Percentiles rank a stretch among this genome's conserved stretches.
Conservation (phyloP, 2,329 filamentous ascomycete species). For the Xylaria sp. region DNA sequence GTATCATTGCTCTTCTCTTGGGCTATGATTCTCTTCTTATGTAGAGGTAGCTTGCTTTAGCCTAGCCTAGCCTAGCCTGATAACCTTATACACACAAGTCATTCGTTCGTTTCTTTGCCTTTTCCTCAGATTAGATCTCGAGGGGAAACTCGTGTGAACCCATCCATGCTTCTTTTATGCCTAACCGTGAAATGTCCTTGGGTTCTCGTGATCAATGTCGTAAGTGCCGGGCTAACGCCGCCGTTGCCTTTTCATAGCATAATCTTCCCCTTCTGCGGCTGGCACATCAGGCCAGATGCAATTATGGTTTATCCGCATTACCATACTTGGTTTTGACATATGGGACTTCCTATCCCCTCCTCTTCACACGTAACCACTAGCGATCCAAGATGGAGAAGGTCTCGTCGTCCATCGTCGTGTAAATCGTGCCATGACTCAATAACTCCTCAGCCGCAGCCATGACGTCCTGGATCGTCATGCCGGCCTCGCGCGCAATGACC, state of each 20-base stretch:
- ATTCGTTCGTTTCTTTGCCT: constrained; percentile 17
- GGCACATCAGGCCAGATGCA: not conserved
- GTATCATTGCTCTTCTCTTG: constrained; percentile 14
- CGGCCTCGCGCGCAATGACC: constrained; percentile 73
- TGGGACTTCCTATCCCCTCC: not conserved
- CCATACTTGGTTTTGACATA: not conserved
- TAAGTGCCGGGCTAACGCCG: constrained; percentile 30
- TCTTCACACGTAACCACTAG: constrained; percentile 21
- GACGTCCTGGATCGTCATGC: constrained; percentile 76
- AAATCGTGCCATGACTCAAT: constrained; percentile 77
- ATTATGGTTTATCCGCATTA: not conserved
- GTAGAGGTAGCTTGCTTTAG: constrained; percentile 30
- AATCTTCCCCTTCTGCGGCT: constrained; percentile 38
- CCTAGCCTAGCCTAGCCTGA: constrained; percentile 25
- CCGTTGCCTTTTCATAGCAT: constrained; percentile 37
- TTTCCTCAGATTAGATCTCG: not conserved
- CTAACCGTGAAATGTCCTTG: constrained; percentile 4
- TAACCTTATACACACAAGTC: constrained; percentile 26
- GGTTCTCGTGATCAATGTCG: constrained; percentile 22
- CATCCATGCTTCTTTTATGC: constrained; percentile 13
- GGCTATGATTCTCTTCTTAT: constrained; percentile 10
- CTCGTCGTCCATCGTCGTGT: constrained; percentile 90
- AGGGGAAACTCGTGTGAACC: not conserved
- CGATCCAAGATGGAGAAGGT: constrained; percentile 88
- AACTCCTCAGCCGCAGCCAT: constrained; percentile 84